These are phyloP conservation scores for Collybiopsis confluens DNA, from an alignment of 768 basidiomycete species.

Conservation along the genomic window DNA sequence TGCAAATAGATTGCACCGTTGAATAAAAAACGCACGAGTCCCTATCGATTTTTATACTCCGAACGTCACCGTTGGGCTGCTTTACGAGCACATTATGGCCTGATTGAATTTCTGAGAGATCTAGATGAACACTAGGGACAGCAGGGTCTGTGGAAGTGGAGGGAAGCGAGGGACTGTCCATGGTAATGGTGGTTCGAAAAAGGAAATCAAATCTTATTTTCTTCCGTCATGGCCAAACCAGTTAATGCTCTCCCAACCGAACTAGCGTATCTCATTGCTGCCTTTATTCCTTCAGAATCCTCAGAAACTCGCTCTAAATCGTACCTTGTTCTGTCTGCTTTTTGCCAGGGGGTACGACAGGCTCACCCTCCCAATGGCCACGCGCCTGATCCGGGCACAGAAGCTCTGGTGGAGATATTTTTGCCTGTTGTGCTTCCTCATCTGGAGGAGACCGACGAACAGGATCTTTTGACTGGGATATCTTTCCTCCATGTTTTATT, in stretches of 20 bases:
- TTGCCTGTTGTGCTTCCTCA: slow-evolving; percentile 42
- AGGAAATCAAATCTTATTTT: not conserved
- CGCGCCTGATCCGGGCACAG: slow-evolving; percentile 42
- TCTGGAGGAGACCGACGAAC: slow-evolving; percentile 49
- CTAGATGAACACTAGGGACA: not conserved
- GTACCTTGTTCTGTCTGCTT: slow-evolving; percentile 62
- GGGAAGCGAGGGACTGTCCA: not conserved
- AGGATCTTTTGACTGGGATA: slow-evolving; percentile 47
- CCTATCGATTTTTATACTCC: slow-evolving; percentile 66
- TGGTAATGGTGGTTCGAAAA: not conserved
- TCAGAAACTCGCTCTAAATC: slow-evolving; percentile 57
- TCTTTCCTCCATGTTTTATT: slow-evolving; percentile 76
- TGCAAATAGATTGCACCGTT: slow-evolving; percentile 10
- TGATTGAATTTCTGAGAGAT: slow-evolving; percentile 40
- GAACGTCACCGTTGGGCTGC: slow-evolving; percentile 77
- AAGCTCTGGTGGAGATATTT: slow-evolving; percentile 46
- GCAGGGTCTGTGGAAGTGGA: slow-evolving; percentile 1
- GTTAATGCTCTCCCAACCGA: slow-evolving; percentile 42
- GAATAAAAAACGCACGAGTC: slow-evolving; percentile 51
- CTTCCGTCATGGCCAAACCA: not conserved
- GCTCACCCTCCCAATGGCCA: slow-evolving; percentile 30
- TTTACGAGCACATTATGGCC: slow-evolving; percentile 78
- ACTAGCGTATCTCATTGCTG: slow-evolving; percentile 43
- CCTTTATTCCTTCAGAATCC: slow-evolving; percentile 47
- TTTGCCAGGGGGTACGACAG: slow-evolving; percentile 57